Base-by-base conservation (phyloP, 371 early-diverging fungal genomes). In the Mucor velutinosus region DNA sequence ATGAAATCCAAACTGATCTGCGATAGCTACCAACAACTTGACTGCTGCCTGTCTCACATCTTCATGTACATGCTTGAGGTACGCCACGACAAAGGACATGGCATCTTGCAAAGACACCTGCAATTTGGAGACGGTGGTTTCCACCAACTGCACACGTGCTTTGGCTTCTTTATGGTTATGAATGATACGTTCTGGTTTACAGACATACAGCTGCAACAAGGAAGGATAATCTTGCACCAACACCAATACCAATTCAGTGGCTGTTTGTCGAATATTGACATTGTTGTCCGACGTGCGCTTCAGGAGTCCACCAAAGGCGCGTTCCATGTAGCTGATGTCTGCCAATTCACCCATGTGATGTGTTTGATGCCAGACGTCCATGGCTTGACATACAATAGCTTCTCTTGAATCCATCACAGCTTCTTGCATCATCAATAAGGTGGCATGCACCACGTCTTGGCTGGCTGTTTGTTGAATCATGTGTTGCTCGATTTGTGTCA, bases 11-110 rank as follows among this genome's bases (percentile, higher is more conserved):
- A 76, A 64, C 58, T 75, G 76, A n/a, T 76, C 73, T 4, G 78
- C 79, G 11, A 88, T 74, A 10, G 75, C 81, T 14, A 87, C 84
- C 2, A 89, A 80, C 7, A 92, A 71, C 57, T 80, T 81, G 15
- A 85, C 82, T 1, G 92, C 88, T 0, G 88, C 83, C 49, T 91
- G 83, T 12, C 90, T 87, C 15, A 91, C 91, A 43, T 92, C 92
- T 7, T 77, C 80, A 62, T 88, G 90, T 35, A 76, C 78, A 71
- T 92, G 86, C 11, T 85, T 83, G 51, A 90, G 70, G 57, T 88
- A 87, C 2, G 87, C 86, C n/a, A 82, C 76, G 3, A 84, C 82
- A 65, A 90, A 89, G 12, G 71, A 79, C 77, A 91, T 88, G 32
- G 85, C 76, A 14, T 80, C 77, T 64, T 88, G 71, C n/a, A 74